Evolutionary conservation across 2,329 filamentous ascomycete species (phyloP).

Genomic region (Rutstroemia sp.): DNA sequence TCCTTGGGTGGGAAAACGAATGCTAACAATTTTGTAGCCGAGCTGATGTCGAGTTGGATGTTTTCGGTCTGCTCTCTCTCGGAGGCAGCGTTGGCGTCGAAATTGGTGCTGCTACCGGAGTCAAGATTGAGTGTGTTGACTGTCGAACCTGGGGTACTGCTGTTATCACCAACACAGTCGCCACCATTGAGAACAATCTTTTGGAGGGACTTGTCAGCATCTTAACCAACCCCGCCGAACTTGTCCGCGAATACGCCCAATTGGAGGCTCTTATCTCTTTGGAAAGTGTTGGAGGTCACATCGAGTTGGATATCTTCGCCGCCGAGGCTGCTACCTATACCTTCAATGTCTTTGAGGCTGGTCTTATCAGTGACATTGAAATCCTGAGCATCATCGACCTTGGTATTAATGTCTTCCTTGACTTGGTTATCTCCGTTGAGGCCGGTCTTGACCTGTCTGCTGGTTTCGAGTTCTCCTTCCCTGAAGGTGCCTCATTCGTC

Average conservation of each 20-base stretch:
- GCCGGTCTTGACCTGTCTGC: conserved; percentile 17
- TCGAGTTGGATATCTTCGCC: conserved; percentile 17
- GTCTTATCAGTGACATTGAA: conserved; percentile 11
- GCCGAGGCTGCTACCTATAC: conserved; percentile 14
- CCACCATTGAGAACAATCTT: conserved; percentile 7
- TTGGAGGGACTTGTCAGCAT: conserved; percentile 14
- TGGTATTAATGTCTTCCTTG: conserved; percentile 18
- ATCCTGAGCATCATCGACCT: conserved; percentile 16
- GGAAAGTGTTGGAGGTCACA: conserved; percentile 17
- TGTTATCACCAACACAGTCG: conserved; percentile 17
- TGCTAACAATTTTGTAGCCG: conserved; percentile 10
- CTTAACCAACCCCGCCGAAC: conserved; percentile 15
- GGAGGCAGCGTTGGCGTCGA: neutral
- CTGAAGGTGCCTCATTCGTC: conserved; percentile 18
- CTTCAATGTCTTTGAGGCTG: conserved; percentile 16
- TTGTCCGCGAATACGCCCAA: conserved; percentile 13
- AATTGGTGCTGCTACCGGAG: conserved; percentile 3
- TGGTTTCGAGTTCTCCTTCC: conserved; percentile 22
- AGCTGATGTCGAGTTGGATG: neutral
- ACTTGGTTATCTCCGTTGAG: conserved; percentile 19
- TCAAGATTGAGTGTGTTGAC: conserved; percentile 16
- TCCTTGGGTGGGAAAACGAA: too few relatives aligned
- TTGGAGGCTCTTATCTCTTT: conserved; percentile 18
- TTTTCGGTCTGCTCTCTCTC: neutral
- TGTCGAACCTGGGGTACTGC: conserved; percentile 22